Base-by-base conservation (phyloP, 306 rosid species). In the Rubus idaeus region DNA sequence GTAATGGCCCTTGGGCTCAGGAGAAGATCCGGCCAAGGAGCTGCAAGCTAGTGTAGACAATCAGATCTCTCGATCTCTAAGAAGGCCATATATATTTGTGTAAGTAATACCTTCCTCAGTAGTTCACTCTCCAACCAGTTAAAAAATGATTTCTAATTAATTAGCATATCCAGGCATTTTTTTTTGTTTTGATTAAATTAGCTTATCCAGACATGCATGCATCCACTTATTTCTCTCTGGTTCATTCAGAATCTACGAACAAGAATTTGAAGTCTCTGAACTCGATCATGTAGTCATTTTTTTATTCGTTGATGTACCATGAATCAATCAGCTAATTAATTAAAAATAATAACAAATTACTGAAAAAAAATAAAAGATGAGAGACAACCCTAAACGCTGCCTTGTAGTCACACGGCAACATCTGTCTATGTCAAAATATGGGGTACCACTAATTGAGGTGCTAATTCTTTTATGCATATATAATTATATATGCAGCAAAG, bases 371-470 rank as follows among this genome's bases (percentile, higher is more conserved):
- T n/a, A 35, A 56, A 56, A 56, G 62, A 77, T 41, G 73, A 47
- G 49, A 70, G 65, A 70, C 30, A 73, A 61, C 23, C 66, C 50
- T 56, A 23, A 68, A 5, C 70, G 46, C 58, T 80, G 90, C 86
- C 85, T 45, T 76, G 55, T 50, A 79, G 71, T 82, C 82, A 46
- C 49, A 61, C 75, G 81, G 75, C 91, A 86, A 79, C 80, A 83
- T 62, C 80, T 83, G 86, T 85, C 77, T 13, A 8, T 85, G 86
- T 81, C 86, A 81, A 79, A 47, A 53, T 53, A 30, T 68, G 55
- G 61, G 80, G 85, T 69, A 65, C 77, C 82, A 30, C 35, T 30
- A 30, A 23, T 23, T 23, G 1, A 30, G 35, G 35, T 30, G 35
- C 35, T 30, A 23, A 23, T 23, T 23, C 26, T 23, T 23, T 23